phyloP scores from a whole-genome alignment of 1,284 basidiomycete species.

The Trichosporon inkin region DNA sequence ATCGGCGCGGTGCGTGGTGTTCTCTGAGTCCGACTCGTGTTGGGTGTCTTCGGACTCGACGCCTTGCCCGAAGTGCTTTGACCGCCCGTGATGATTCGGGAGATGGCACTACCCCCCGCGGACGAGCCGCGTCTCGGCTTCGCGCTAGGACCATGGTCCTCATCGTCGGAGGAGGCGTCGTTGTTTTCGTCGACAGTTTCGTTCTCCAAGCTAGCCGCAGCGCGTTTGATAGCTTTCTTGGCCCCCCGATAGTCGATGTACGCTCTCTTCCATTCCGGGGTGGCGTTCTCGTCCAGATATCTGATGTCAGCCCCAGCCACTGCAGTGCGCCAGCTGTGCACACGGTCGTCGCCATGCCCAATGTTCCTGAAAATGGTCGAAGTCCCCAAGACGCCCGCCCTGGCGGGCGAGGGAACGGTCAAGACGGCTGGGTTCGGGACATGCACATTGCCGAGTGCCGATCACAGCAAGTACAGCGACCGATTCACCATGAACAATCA shows the following conservation, averaged over 20 bases:
- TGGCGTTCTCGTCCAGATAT: constrained; percentile 48
- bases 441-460: not conserved
- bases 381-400: not conserved
- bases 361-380: too few relatives aligned
- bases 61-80: too few relatives aligned
- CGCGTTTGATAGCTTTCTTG: constrained; percentile 50
- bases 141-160: constrained; percentile 39
- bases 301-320: constrained; percentile 20
- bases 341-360: too few relatives aligned
- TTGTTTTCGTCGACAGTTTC: constrained; percentile 22
- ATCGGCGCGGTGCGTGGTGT: not conserved
- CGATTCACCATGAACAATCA: not conserved
- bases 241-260: constrained; percentile 51
- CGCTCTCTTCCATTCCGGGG: constrained; percentile 50
- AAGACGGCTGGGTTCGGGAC: not conserved
- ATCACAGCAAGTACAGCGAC: not conserved
- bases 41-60: not conserved
- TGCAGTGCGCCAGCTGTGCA: not conserved
- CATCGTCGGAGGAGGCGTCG: constrained; percentile 39
- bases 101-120: not conserved
- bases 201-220: constrained; percentile 32
- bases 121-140: not conserved
- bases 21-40: not conserved
- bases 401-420: too few relatives aligned
- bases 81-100: not conserved